Base-by-base conservation (phyloP, 352 stramenopile species). In the Plasmopara viticola region DNA sequence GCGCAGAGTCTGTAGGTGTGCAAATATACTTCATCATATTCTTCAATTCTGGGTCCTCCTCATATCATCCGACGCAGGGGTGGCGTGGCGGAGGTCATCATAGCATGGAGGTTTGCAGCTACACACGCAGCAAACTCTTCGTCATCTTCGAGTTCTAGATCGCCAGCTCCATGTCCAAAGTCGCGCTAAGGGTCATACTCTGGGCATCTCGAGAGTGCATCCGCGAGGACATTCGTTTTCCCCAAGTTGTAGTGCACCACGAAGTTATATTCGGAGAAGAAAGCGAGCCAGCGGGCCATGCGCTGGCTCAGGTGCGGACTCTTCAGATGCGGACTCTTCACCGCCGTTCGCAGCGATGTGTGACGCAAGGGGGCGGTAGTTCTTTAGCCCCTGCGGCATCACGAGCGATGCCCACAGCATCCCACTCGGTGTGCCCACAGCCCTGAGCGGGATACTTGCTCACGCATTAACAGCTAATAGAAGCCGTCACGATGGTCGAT, bases 241-340 rank as follows among this genome's bases (percentile, higher is more conserved):
- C 41, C 20, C 9, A 10, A 18, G 4, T 47, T 47, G 20, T 47
- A 33, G 41, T 15, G 41, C 18, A 47, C 41, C 9, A 45, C 40
- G 17, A 45, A 29, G 17, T 45, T 45, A 15, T 45, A 29, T 6
- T 45, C 40, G 17, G 40, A 30, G 17, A 45, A 28, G 40, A 45
- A 45, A 29, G 40, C 30, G 14, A 45, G 13, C 40, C 18, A 45
- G 40, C 40, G 13, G 8, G 15, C 39, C 39, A 44, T 44, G 4
- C 39, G 39, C 39, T 44, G 39, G n/a, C 6, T n/a, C 6, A 45
- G 14, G 28, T 30, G 18, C 7, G 40, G 40, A 17, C 39, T 44
- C 39, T 44, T 44, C 17, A 29, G 15, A n/a, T 30, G 18, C 7
- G 40, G 40, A 17, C n/a, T 30, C n/a, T 30, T 45, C 13, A 29